phyloP scores from a whole-genome alignment of 1,139 yeast genomes.

The Kodamaea alishanica region DNA sequence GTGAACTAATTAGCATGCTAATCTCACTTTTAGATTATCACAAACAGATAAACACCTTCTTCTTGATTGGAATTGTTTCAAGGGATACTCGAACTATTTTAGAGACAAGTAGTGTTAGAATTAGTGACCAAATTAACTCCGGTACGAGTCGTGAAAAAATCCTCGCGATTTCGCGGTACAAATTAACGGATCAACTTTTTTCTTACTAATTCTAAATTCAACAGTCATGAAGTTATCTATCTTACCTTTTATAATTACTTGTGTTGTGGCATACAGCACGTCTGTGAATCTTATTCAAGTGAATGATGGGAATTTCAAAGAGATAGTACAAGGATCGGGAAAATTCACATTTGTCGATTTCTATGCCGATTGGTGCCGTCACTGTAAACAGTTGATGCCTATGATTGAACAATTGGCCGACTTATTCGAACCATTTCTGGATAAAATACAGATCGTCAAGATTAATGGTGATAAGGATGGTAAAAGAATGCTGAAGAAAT shows the following conservation, averaged over 20 bases:
- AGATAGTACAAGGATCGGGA: constrained; percentile 50
- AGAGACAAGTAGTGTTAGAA: too few relatives aligned
- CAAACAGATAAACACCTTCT: too few relatives aligned
- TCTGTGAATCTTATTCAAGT: constrained; percentile 22
- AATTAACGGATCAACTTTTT: too few relatives aligned
- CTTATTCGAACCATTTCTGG: constrained; percentile 41
- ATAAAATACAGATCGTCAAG: constrained; percentile 49
- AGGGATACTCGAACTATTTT: too few relatives aligned
- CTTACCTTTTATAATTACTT: neutral
- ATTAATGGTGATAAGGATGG: constrained; percentile 68
- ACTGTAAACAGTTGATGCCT: constrained; percentile 67
- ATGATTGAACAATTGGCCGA: constrained; percentile 57
- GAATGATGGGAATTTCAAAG: constrained; percentile 50
- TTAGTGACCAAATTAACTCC: too few relatives aligned
- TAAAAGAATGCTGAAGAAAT: constrained; percentile 50
- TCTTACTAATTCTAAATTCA: too few relatives aligned
- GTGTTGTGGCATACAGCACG: constrained; percentile 12
- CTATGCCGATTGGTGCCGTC: constrained; percentile 81
- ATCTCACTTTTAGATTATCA: neutral
- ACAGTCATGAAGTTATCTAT: neutral
- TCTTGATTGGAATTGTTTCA: too few relatives aligned
- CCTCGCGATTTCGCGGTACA: too few relatives aligned
- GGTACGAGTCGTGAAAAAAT: too few relatives aligned
- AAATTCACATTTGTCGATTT: constrained; percentile 69
- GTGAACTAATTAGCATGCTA: too few relatives aligned